Evolutionary conservation across 1,139 yeast species (phyloP), one percentile per base, ranked within the genome.

Genomic region (Saccharomyces hybrid): DNA sequence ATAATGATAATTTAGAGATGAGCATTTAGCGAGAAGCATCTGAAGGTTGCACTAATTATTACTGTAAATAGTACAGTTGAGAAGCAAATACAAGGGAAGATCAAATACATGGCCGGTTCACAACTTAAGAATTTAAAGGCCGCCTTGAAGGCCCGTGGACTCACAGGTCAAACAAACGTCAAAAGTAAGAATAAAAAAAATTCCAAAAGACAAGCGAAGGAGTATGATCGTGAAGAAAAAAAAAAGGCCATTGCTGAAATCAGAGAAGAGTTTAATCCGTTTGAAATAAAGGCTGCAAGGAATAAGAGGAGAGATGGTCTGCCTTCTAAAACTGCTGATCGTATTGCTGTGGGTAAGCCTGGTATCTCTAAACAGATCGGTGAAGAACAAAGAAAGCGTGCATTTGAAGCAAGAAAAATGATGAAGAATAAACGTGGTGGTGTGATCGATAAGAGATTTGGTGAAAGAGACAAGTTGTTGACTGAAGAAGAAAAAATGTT

Each of bases 401-500:
- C 88, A 6, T 87, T 84, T 67, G 86, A 85, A 50, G 80, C 81
- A 34, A 84, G 81, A 61, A 79, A 79, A 69, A 71, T 77, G 14
- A 72, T 76, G 54, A 81, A 82, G 61, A 88, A 88, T 60, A 85
- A 81, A 66, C 82, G 79, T 31, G 96, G 98, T 51, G 90, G 89
- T 2, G 66, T 95, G 20, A 70, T 82, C 4, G 99, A 95, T 74
- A 79, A 89, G 62, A 82, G 99, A 71, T 93, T 95, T 70, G 99
- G 99, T 68, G 99, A 93, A 67, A 80, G 82, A 63, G 84, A 88
- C 70, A 74, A 79, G 38, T 73, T 78, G 51, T 67, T 95, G 76
- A 81, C 85, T 23, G 83, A 84, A 13, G 99, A 95, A 70, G 97
- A 93, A 64, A 88, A 87, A 69, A 91, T 91, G 96, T 79, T 93